A percentile compares a stretch with the other conserved stretches of the same genome.
Evolutionary conservation across 23 red algal species (phyloP).

Genomic region (Cyanidium caldarium): DNA sequence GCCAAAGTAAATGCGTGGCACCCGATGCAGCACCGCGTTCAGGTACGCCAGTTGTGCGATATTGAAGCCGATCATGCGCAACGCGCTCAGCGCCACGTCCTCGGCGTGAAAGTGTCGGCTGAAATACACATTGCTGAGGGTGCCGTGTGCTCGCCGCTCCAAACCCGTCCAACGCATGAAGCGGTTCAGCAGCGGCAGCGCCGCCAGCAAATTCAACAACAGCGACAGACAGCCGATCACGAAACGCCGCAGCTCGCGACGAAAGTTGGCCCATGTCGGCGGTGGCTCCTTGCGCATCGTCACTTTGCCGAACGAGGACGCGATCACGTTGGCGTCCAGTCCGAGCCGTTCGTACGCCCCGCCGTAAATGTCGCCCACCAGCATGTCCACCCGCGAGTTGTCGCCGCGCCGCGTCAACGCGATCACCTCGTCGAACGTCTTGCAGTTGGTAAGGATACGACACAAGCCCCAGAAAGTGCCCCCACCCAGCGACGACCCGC

Average conservation of each 20-base stretch:
- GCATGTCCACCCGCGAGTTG: slow-evolving; percentile 90
- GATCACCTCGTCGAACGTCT: slow-evolving; percentile 97
- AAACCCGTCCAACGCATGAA: slow-evolving; percentile 23
- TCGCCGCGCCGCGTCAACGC: slow-evolving; percentile 60
- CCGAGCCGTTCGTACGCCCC: slow-evolving; percentile 58
- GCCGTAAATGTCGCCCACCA: slow-evolving; percentile 95
- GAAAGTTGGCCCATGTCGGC: slow-evolving; percentile 18
- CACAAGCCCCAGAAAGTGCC: slow-evolving; percentile 95
- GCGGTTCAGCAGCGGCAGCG: slow-evolving; percentile 26
- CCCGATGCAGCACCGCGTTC: slow-evolving; percentile 42
- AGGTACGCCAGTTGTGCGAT: slow-evolving; percentile 81
- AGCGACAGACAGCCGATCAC: slow-evolving; percentile 42
- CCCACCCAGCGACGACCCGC: slow-evolving; percentile 62
- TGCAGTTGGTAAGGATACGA: slow-evolving; percentile 75
- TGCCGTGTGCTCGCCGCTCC: slow-evolving; percentile 14
- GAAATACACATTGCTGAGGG: slow-evolving; percentile 29
- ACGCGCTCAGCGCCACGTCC: slow-evolving; percentile 64
- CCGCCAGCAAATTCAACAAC: slow-evolving; percentile 46
- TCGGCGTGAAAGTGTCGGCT: slow-evolving; percentile 35
- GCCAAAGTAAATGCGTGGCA: slow-evolving; percentile 93
- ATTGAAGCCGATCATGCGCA: slow-evolving; percentile 88
- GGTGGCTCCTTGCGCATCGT: slow-evolving; percentile 60
- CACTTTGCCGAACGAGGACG: slow-evolving; percentile 88
- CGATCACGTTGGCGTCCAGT: slow-evolving; percentile 64
- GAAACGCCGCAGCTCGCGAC: slow-evolving; percentile 27